Evolutionary conservation across 805 yeast species (phyloP).

Genomic region (Candida boidinii): DNA sequence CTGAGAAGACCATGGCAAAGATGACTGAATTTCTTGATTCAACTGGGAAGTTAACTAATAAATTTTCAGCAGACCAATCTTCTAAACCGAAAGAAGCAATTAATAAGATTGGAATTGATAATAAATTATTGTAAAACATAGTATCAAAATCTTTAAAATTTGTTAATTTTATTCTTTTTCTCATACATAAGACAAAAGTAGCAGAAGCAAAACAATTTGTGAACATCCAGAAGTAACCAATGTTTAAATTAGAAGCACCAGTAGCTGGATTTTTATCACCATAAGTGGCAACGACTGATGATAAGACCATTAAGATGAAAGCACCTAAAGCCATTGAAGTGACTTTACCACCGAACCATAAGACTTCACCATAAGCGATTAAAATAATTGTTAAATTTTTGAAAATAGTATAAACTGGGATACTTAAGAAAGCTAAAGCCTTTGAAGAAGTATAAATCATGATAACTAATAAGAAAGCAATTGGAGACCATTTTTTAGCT

Average conservation of each 20-base stretch:
- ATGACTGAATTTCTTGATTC: slow-evolving; percentile 61
- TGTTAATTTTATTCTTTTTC: slow-evolving; percentile 95
- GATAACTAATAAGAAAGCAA: slow-evolving; percentile 76
- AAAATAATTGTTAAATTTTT: slow-evolving; percentile 93
- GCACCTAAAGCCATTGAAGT: slow-evolving; percentile 86
- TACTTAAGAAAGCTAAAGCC: slow-evolving; percentile 83
- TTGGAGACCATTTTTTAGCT: slow-evolving; percentile 94
- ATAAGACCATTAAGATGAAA: slow-evolving; percentile 84
- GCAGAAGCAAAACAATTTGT: slow-evolving; percentile 92
- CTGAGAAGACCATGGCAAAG: slow-evolving; percentile 82
- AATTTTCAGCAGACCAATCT: slow-evolving; percentile 85
- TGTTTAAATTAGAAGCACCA: slow-evolving; percentile 35
- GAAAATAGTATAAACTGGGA: slow-evolving; percentile 96
- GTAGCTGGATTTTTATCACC: slow-evolving; percentile 44
- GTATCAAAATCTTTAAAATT: slow-evolving; percentile 96
- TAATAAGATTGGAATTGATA: slow-evolving; percentile 84
- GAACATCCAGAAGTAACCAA: slow-evolving; percentile 97
- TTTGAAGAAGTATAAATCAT: slow-evolving; percentile 97
- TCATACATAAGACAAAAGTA: slow-evolving; percentile 85
- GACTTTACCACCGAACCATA: slow-evolving; percentile 93
- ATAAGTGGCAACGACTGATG: slow-evolving; percentile 93
- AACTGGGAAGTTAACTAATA: slow-evolving; percentile 70
- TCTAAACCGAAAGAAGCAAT: slow-evolving; percentile 70
- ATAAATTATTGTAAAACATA: slow-evolving; percentile 94
- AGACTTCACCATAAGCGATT: slow-evolving; percentile 96